Base-by-base conservation (phyloP, 768 basidiomycete genomes). In the Sistotremastrum niveocremeum region DNA sequence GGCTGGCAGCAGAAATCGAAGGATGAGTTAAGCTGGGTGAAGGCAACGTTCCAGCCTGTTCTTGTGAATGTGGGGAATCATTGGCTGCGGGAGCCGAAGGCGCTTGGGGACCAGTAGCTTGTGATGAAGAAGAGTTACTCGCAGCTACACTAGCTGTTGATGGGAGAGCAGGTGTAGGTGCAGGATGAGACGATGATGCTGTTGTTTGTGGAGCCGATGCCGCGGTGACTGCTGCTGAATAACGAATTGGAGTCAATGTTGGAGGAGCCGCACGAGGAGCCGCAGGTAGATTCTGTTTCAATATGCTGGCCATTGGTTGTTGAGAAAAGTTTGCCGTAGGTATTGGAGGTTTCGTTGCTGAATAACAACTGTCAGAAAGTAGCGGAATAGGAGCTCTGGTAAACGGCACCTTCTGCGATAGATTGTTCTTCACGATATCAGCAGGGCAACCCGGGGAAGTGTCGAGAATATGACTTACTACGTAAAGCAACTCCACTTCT, bases 11-110 rank as follows among this genome's bases (percentile, higher is more conserved):
- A 4, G 83, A 81, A 42, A 81, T 69, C 4, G 86, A 87, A 36
- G 76, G 80, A 62, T 88, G 84, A n/a, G 86, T 88, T 46, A 88
- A 65, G 58, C 85, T 89, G 31, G 86, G 85, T 6, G 86, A 87
- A 0, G 83, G 77, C 8, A 62, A 60, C 35, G 62, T 39, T 45
- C 20, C 20, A 20, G 20, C 57, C 36, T 66, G 63, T 9, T 71
- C 70, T 39, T 57, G 55, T 36, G 54, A 41, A 9, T 43, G 42
- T 9, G 35, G 20, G 20, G 20, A 20, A 20, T 45, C 37, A 57
- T 36, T 44, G 54, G 56, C 28, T 66, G 61, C 10, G 62, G 55
- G 45, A 4, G 54, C 44, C 29, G 63, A 61, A 12, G 61, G 51
- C 37, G 60, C 44, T 20, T 20, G 20, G 20, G 20, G 20, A 20